These are phyloP conservation scores for Adansonia grandidieri DNA, from an alignment of 441 rosid species.

Conservation along the genomic window DNA sequence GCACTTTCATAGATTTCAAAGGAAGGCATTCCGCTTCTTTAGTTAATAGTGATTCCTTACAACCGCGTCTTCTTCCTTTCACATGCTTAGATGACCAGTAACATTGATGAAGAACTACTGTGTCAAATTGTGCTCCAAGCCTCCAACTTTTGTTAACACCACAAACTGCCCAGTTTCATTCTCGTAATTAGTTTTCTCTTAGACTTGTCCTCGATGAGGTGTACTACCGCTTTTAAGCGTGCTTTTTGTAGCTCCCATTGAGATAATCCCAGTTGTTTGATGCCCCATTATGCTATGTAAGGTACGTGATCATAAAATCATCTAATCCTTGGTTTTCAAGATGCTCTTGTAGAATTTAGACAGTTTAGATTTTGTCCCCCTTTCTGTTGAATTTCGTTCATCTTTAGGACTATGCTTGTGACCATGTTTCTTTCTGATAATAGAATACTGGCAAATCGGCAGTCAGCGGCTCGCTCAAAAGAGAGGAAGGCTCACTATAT, in stretches of 20 bases:
- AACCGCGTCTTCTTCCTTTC: neutral
- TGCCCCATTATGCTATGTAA: neutral
- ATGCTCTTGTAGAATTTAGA: neutral
- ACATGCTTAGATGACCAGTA: neutral
- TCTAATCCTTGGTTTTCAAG: neutral
- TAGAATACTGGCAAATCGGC: slow-evolving; percentile 56
- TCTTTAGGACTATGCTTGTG: no score
- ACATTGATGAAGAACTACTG: neutral
- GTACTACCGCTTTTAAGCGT: neutral
- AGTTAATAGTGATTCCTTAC: neutral
- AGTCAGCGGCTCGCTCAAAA: slow-evolving; percentile 84
- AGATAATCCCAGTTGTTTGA: neutral
- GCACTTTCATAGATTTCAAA: neutral
- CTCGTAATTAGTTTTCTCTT: neutral
- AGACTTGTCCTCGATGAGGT: neutral
- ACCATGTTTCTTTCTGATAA: no score
- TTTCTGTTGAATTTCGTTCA: neutral
- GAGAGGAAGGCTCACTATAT: slow-evolving; percentile 82
- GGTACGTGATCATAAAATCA: neutral
- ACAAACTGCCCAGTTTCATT: neutral
- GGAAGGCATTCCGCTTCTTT: neutral
- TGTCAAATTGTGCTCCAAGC: neutral
- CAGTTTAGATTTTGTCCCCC: neutral
- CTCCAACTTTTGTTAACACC: neutral
- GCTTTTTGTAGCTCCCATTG: neutral